Evolutionary conservation across 2,329 filamentous ascomycete genomes (phyloP).

Genomic region (Epichloe baconii): DNA sequence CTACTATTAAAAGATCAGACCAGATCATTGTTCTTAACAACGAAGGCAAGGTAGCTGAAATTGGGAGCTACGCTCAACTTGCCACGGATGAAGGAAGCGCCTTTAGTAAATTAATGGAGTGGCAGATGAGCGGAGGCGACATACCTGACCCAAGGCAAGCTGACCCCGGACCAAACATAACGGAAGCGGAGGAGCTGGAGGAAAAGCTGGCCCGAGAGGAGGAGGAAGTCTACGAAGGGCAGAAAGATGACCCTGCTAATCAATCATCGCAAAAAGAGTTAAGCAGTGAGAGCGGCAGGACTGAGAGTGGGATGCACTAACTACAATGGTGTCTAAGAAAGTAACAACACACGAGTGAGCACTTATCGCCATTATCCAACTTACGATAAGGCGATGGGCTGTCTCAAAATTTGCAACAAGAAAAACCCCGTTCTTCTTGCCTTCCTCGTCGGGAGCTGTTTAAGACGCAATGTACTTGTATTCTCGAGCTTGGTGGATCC

Average conservation of each 20-base stretch:
- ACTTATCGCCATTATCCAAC: too few relatives aligned
- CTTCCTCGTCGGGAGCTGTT: too few relatives aligned
- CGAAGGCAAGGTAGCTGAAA: slow-evolving; percentile 82
- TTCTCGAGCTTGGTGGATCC: too few relatives aligned
- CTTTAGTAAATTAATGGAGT: slow-evolving; percentile 95
- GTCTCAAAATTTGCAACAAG: too few relatives aligned
- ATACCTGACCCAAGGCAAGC: slow-evolving; percentile 26
- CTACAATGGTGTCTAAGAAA: too few relatives aligned
- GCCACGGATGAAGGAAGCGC: slow-evolving; percentile 62
- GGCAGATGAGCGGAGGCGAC: slow-evolving; percentile 88
- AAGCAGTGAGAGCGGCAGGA: not conserved
- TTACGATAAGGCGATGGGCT: too few relatives aligned
- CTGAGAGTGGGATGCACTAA: not conserved
- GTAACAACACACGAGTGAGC: too few relatives aligned
- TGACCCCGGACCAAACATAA: slow-evolving; percentile 27
- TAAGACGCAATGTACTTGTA: too few relatives aligned
- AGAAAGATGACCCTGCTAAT: not conserved
- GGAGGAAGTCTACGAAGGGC: not conserved
- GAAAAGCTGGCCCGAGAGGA: slow-evolving; percentile 26
- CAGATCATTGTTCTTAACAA: slow-evolving; percentile 82
- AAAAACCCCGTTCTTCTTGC: too few relatives aligned
- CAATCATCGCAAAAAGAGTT: not conserved
- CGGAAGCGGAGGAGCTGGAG: slow-evolving; percentile 39
- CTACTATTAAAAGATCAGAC: slow-evolving; percentile 92
- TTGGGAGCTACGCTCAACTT: slow-evolving; percentile 70